Base-by-base conservation (phyloP, 257 asterid genomes). In the Nicotiana paniculata region DNA sequence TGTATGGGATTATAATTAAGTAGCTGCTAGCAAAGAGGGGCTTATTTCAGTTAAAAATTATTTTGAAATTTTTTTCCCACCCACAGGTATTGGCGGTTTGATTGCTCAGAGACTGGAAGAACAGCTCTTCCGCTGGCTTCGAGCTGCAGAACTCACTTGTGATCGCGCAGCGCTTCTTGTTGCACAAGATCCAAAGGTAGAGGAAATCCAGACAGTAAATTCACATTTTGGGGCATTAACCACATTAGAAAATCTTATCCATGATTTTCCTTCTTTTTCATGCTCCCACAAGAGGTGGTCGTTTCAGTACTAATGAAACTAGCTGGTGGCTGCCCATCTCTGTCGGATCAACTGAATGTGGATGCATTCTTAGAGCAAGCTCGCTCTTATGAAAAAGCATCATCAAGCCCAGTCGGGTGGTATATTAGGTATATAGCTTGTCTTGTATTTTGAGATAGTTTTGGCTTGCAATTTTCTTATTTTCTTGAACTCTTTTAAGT, bases 331-430 rank as follows among this genome's bases (percentile, higher is more conserved):
- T 95, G 97, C 91, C 98, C 98, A 77, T 95, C 99, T 43, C 72
- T 95, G 88, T 94, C 98, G 15, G 98, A 95, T 84, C 93, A 93
- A 85, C 85, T 95, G 83, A 95, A 92, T 16, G 99, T 95, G 81
- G 99, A 95, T 63, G 97, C 98, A 4, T 95, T 95, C 89, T 87
- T 95, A 93, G 99, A 95, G 88, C 99, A 95, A 91, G 99, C 98
- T 55, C 98, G 97, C 21, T 95, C 99, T 26, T 93, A 93, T 65
- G 98, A 95, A 21, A 93, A 88, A 85, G 99, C 99, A 55, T 85
- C 99, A 83, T 92, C 98, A n/a, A 95, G 97, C 90, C 96, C 97
- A 16, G 83, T 93, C 0, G 99, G 98, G 82, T 95, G 99, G 99
- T 95, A 95, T 85, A 90, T 95, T 66, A 94, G 97, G 99, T 91